Percentiles rank a stretch among this genome's conserved stretches.
Conservation (phyloP, 2,329 filamentous ascomycete species). For the Alternaria burnsii region DNA sequence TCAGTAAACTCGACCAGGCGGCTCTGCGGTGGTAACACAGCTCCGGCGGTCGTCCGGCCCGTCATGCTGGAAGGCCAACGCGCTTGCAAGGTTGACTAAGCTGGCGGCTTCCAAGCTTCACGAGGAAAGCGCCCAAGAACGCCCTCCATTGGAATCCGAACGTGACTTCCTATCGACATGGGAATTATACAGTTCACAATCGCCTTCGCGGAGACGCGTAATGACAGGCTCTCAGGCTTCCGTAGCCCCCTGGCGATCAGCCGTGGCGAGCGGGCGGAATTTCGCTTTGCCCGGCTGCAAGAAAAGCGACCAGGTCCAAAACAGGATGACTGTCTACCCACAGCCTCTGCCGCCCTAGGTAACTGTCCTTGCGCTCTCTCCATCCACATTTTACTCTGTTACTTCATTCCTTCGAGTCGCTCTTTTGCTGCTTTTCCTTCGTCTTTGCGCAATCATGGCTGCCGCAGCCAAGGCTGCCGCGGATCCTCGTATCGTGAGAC, state of each 20-base stretch:
- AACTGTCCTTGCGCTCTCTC: conserved; percentile 1
- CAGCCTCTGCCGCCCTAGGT: conserved; percentile 9
- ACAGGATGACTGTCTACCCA: conserved; percentile 21
- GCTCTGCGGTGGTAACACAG: not conserved
- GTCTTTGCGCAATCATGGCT: conserved; percentile 33
- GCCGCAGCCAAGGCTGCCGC: conserved; percentile 27
- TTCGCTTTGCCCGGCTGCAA: conserved; percentile 21
- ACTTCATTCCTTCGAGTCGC: conserved; percentile 5
- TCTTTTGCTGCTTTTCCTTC: conserved; percentile 15
- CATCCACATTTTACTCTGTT: conserved; percentile 6
- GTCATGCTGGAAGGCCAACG: conserved; percentile 1
- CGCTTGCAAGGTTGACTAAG: conserved; percentile 16
- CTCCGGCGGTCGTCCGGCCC: conserved; percentile 17
- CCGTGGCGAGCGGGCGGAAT: conserved; percentile 14
- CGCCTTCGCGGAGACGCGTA: not conserved
- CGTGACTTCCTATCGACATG: conserved; percentile 10
- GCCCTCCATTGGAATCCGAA: not conserved
- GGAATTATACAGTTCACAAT: conserved; percentile 3
- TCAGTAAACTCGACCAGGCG: not conserved
- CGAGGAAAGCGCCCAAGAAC: conserved; percentile 4
- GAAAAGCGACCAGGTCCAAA: conserved; percentile 19
- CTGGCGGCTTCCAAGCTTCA: conserved; percentile 6
- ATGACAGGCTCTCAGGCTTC: conserved; percentile 20
- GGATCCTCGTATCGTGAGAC: conserved; percentile 37
- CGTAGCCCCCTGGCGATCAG: conserved; percentile 28